These are phyloP conservation scores for Xylaria sp. DNA, from an alignment of 2,329 filamentous ascomycete species.

Conservation along the genomic window DNA sequence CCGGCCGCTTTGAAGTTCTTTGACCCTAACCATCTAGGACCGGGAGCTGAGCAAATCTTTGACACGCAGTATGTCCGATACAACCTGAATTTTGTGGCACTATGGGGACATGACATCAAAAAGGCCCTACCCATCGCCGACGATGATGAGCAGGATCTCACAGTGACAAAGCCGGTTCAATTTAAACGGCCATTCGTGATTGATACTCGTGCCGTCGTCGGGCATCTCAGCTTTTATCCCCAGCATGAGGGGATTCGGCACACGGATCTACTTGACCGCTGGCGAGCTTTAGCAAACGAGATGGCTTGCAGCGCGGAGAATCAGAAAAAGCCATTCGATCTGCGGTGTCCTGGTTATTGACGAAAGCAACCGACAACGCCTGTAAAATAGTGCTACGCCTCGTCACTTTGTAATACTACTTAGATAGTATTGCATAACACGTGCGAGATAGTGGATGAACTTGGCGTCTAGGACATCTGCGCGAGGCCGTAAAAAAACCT, in stretches of 20 bases:
- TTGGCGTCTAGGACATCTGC: slow-evolving; percentile 6
- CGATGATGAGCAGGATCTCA: slow-evolving; percentile 59
- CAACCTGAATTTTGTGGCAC: slow-evolving; percentile 64
- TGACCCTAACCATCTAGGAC: slow-evolving; percentile 31
- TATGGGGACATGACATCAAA: slow-evolving; percentile 61
- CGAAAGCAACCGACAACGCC: neutral
- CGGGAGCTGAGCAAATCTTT: slow-evolving; percentile 52
- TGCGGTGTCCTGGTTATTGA: slow-evolving; percentile 43
- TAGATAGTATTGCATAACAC: neutral
- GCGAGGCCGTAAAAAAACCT: neutral
- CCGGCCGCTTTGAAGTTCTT: slow-evolving; percentile 30
- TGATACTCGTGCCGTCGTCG: slow-evolving; percentile 64
- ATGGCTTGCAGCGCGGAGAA: slow-evolving; percentile 54
- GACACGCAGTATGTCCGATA: slow-evolving; percentile 60
- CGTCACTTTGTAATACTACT: slow-evolving; percentile 1
- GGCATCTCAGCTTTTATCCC: slow-evolving; percentile 61
- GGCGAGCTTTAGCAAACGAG: slow-evolving; percentile 63
- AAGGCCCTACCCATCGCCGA: slow-evolving; percentile 55
- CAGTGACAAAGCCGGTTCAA: slow-evolving; percentile 52
- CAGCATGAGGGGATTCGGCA: slow-evolving; percentile 56
- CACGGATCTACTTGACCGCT: slow-evolving; percentile 65
- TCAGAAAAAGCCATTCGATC: slow-evolving; percentile 44
- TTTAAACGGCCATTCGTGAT: slow-evolving; percentile 58
- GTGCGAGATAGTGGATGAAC: neutral
- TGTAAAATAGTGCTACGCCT: neutral